A percentile compares a stretch with the other conserved stretches of the same genome.
Evolutionary conservation across 345 rosid genomes (phyloP).

Genomic region (Rubroshorea leprosula): DNA sequence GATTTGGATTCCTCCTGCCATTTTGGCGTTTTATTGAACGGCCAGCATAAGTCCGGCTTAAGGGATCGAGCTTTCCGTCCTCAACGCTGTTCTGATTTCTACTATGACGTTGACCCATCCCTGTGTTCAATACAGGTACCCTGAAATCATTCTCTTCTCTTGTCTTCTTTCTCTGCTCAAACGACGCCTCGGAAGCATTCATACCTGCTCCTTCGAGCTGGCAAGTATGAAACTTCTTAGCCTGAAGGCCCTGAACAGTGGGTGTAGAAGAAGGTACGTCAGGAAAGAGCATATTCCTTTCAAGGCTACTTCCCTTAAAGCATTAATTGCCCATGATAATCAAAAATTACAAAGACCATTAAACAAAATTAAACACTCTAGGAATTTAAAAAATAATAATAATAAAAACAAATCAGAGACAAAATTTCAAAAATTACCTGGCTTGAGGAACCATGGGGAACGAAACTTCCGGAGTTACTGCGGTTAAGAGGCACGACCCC

Average conservation of each 20-base stretch:
- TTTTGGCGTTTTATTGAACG: constrained; percentile 19
- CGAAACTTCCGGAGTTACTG: constrained; percentile 25
- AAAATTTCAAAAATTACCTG: constrained; percentile 48
- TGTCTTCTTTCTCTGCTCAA: constrained; percentile 37
- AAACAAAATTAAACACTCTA: too few species aligned
- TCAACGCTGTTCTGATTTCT: constrained; percentile 28
- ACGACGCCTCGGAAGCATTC: constrained; percentile 24
- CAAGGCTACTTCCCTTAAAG: constrained; percentile 46
- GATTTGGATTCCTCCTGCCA: constrained; percentile 15
- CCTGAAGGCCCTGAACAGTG: constrained; percentile 27
- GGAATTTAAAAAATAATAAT: too few species aligned
- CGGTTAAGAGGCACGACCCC: constrained; percentile 32
- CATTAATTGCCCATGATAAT: too few species aligned
- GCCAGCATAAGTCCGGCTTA: constrained; percentile 12
- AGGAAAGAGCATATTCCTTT: constrained; percentile 30
- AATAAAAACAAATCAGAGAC: constrained; percentile 3
- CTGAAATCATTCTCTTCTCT: constrained; percentile 70
- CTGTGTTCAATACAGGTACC: constrained; percentile 63
- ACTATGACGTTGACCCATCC: constrained; percentile 19
- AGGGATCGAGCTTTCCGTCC: constrained; percentile 23
- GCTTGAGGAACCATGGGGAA: constrained; percentile 44
- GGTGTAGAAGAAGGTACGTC: constrained; percentile 29
- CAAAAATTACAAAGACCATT: too few species aligned
- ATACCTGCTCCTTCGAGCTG: too few species aligned
- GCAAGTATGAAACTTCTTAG: too few species aligned